phyloP scores from a whole-genome alignment of 106 monocot species.

The Platanthera guangdongensis region DNA sequence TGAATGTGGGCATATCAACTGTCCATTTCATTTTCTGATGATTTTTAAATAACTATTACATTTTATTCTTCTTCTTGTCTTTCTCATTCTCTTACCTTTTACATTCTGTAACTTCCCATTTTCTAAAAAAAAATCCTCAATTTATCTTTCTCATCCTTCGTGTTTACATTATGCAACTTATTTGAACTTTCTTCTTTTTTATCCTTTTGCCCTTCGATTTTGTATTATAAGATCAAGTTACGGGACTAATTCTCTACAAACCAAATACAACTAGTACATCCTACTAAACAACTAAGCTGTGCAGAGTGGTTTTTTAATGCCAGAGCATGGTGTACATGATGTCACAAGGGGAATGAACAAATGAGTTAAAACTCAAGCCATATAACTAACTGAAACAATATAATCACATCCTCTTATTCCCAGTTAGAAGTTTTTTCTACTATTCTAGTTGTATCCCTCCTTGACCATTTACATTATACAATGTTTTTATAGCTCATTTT shows the following conservation, averaged over 20 bases:
- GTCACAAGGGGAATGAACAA: too few relatives aligned
- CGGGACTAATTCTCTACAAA: too few relatives aligned
- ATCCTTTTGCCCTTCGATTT: too few relatives aligned
- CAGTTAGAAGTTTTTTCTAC: neutral
- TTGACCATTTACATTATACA: neutral
- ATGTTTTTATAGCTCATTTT: neutral
- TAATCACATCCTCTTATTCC: neutral
- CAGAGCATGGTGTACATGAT: too few relatives aligned
- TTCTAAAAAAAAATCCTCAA: neutral
- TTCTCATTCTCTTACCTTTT: neutral
- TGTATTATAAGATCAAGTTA: too few relatives aligned
- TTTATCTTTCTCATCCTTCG: neutral
- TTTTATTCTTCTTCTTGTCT: neutral
- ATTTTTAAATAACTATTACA: neutral
- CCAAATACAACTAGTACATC: too few relatives aligned
- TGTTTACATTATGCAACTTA: neutral
- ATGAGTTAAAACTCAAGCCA: too few relatives aligned
- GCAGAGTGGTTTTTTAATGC: too few relatives aligned
- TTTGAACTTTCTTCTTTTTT: too few relatives aligned
- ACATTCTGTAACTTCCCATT: neutral
- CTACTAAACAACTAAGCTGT: too few relatives aligned
- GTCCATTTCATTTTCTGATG: neutral
- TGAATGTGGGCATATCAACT: neutral
- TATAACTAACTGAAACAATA: neutral
- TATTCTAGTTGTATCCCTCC: neutral